Conservation (phyloP, 2,329 filamentous ascomycete genomes). For the Chrysoporthe austroafricana region DNA sequence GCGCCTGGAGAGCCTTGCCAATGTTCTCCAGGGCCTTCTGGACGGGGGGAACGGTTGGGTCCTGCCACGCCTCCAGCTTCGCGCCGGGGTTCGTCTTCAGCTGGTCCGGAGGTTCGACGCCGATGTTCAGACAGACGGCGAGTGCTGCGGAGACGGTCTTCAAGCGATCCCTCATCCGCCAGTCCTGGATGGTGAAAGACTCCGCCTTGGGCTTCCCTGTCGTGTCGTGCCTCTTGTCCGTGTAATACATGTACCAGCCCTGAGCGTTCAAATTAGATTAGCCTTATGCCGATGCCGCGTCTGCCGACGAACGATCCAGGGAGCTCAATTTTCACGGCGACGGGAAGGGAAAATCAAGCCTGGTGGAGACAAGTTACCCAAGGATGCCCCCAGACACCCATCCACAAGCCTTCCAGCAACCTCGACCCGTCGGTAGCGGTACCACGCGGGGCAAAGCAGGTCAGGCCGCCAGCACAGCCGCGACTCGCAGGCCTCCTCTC, state of each 20-base stretch:
- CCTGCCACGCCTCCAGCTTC: slow-evolving; percentile 95
- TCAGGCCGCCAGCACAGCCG: no score
- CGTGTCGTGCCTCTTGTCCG: slow-evolving; percentile 95
- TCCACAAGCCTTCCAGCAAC: no score
- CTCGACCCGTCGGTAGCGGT: no score
- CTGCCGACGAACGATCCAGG: not conserved
- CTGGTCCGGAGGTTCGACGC: slow-evolving; percentile 95
- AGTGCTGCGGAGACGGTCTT: slow-evolving; percentile 97
- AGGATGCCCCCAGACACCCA: no score
- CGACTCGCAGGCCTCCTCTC: no score
- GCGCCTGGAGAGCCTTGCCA: slow-evolving; percentile 91
- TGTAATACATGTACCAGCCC: slow-evolving; percentile 99
- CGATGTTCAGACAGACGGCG: slow-evolving; percentile 94
- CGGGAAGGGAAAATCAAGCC: slow-evolving; percentile 2
- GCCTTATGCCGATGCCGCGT: slow-evolving; percentile 23
- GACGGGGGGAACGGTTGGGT: slow-evolving; percentile 79
- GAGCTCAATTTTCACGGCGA: not conserved
- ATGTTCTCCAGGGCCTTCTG: slow-evolving; percentile 92
- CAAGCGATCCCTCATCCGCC: slow-evolving; percentile 94
- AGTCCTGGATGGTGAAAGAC: slow-evolving; percentile 76
- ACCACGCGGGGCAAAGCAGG: no score
- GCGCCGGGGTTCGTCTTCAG: slow-evolving; percentile 93
- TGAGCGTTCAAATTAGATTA: slow-evolving; percentile 44
- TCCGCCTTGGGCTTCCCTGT: slow-evolving; percentile 81
- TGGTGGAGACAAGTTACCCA: no score